A percentile compares a stretch with the other conserved stretches of the same genome.
Evolutionary conservation across 495 filamentous ascomycete genomes (phyloP).

Genomic region (Clohesyomyces aquaticus): DNA sequence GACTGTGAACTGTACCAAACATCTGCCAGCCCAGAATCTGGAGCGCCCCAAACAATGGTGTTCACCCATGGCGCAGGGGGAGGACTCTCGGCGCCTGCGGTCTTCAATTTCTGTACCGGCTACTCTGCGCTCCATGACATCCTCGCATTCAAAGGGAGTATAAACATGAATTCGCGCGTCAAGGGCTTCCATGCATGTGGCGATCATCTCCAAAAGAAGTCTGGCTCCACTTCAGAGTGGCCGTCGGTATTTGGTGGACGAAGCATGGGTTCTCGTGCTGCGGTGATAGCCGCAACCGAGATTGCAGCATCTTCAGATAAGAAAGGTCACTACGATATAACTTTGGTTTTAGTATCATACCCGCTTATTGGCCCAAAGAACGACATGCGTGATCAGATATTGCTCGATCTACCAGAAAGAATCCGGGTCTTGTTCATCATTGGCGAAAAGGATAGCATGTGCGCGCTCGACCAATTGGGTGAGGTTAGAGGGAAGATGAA

Average conservation of each 20-base stretch:
- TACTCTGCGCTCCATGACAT: conserved; percentile 38
- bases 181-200: conserved; percentile 43
- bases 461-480: conserved; percentile 42
- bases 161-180: conserved; percentile 47
- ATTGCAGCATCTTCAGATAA: conserved; percentile 30
- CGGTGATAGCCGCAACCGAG: conserved; percentile 44
- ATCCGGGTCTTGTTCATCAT: conserved; percentile 47
- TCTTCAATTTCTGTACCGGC: conserved; percentile 44
- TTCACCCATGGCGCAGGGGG: conserved; percentile 53
- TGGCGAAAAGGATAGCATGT: conserved; percentile 47
- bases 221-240: not conserved
- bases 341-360: conserved; percentile 48
- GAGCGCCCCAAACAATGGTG: conserved; percentile 29
- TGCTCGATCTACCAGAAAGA: conserved; percentile 40
- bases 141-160: conserved; percentile 47
- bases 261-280: conserved; percentile 52
- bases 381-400: conserved; percentile 45
- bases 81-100: conserved; percentile 42
- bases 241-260: conserved; percentile 43
- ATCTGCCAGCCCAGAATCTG: not conserved
- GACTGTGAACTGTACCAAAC: conserved; percentile 15
- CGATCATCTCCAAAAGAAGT: conserved; percentile 2
- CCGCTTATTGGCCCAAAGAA: conserved; percentile 44
- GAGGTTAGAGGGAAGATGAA: conserved; percentile 46
- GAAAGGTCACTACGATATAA: conserved; percentile 12